phyloP scores from a whole-genome alignment of 2,329 filamentous ascomycete genomes.

The Diaporthe citri region DNA sequence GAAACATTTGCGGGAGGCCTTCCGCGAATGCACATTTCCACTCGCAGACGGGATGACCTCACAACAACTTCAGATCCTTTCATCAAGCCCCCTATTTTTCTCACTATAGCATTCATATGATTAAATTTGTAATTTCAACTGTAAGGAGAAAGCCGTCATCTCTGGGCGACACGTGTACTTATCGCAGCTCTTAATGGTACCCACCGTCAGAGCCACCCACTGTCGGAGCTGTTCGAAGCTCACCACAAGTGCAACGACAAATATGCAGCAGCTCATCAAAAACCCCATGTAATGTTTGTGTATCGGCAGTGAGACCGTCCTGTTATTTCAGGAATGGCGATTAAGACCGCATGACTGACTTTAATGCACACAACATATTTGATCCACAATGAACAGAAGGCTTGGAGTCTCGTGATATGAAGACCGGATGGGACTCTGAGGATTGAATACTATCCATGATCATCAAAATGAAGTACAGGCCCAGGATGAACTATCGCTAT shows the following conservation, averaged over 20 bases:
- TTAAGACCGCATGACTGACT: neutral
- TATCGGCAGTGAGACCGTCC: neutral
- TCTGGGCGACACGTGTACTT: neutral
- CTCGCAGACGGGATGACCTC: neutral
- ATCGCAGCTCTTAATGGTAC: neutral
- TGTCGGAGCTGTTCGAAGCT: no score
- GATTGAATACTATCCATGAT: neutral
- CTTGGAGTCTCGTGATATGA: neutral
- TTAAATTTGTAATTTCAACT: neutral
- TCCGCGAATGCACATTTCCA: neutral
- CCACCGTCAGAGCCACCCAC: no score
- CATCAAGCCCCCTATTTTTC: no score
- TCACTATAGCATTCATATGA: no score
- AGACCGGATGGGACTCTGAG: neutral
- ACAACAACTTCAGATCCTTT: neutral
- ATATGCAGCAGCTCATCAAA: neutral
- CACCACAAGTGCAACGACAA: no score
- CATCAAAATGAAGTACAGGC: neutral
- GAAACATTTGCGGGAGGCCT: neutral
- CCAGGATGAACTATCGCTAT: no score
- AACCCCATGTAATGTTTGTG: neutral
- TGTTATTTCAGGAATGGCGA: neutral
- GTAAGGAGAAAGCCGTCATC: neutral
- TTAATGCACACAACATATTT: no score
- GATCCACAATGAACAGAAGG: neutral